Evolutionary conservation across 192 early-diverging fungal species (phyloP), one percentile per base, ranked within the genome.

Genomic region (Backusella tarrabulga): DNA sequence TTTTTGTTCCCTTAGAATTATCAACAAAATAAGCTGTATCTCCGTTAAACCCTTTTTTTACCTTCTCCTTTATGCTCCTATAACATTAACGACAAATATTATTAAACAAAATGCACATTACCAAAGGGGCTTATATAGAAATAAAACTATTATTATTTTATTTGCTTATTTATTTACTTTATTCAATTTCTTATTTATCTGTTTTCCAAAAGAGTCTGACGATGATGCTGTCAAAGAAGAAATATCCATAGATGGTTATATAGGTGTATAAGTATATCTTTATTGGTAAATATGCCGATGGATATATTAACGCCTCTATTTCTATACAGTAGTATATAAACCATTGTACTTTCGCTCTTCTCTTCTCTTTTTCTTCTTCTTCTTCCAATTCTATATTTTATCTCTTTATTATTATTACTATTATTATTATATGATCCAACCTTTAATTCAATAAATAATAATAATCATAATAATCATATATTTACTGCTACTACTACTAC

Each of bases 101-200:
- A 29, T 29, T 63, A 29, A 29, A 63, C 56, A 63, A 63, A 63
- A 63, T 63, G 56, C 26, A 63, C 56, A 63, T 63, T 29, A 63
- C 56, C 56, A 63, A 63, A 63, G 56, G 56, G 56, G 56, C n/a
- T 63, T 63, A 63, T 63, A 63, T 63, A 63, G 56, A 63, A 63
- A 63, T 63, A 63, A 63, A 29, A 63, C 56, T 60, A 23, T 60
- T 60, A 60, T 29, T 63, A 63, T 29, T 29, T 63, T 63, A 63
- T 63, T 26, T 60, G 23, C 23, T 60, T 60, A 60, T 26, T 60
- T 63, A 29, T 63, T 63, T 63, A 63, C 56, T 63, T 63, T 11
- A 26, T 29, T 63, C 56, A 29, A 63, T 63, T 63, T 63, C 56
- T 26, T 63, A 63, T 63, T 63, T 63, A 29, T 26, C 56, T 63